Percentiles rank a stretch among this genome's conserved stretches.
Conservation (phyloP, 139 green algal species). For the Spirogloea muscicola region DNA sequence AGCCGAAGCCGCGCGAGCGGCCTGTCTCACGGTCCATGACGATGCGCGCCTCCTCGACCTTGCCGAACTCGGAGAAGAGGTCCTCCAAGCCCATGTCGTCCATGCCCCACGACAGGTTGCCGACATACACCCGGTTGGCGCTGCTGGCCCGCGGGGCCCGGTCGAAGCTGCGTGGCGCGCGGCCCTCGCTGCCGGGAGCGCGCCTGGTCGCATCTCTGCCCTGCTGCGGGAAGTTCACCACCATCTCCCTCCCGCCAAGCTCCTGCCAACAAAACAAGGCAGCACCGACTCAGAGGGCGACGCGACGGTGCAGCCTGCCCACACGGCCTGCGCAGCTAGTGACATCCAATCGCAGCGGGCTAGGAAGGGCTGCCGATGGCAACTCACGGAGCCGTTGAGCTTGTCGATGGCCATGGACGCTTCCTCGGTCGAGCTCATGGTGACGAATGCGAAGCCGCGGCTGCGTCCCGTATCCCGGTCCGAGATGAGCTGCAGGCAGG, state of each 20-base stretch:
- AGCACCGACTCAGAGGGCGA: too few species aligned
- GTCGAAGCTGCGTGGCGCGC: neutral
- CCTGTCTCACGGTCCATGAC: constrained; percentile 63
- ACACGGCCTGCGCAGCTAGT: too few species aligned
- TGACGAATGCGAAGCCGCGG: constrained; percentile 73
- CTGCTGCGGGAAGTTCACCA: constrained; percentile 34
- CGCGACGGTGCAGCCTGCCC: too few species aligned
- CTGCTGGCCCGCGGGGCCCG: constrained; percentile 15
- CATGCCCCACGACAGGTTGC: constrained; percentile 68
- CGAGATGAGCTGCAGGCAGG: constrained; percentile 49
- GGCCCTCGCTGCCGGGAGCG: neutral
- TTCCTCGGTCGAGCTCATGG: constrained; percentile 51
- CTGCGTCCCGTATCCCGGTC: constrained; percentile 67
- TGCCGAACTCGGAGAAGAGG: constrained; percentile 61
- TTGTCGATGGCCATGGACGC: constrained; percentile 31
- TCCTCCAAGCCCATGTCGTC: constrained; percentile 54
- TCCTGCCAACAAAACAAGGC: constrained; percentile 47
- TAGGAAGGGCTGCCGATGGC: too few species aligned
- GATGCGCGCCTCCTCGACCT: constrained; percentile 53
- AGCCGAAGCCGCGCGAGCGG: constrained; percentile 65
- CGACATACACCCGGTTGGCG: constrained; percentile 56
- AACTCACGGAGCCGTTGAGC: constrained; percentile 36
- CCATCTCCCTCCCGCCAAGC: constrained; percentile 20
- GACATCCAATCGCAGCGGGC: too few species aligned
- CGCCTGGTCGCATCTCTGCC: neutral